Evolutionary conservation across 2,329 filamentous ascomycete species (phyloP), one percentile per base, ranked within the genome.

Genomic region (Ophiostoma ulmi): DNA sequence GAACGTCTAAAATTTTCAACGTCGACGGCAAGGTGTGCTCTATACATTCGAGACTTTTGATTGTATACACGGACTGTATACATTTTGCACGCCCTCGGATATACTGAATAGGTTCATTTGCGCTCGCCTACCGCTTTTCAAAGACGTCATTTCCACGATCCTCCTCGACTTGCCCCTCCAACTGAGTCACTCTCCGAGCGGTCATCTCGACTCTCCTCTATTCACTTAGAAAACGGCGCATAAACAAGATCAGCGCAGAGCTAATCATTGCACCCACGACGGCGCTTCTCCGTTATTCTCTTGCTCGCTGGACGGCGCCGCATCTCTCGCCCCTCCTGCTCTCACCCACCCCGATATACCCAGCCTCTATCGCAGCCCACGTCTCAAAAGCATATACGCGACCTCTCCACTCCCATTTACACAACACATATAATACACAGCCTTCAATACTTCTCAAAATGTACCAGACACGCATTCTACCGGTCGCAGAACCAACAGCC

Each of bases 391-490:
- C 26, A 35, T 35, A 35, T 11, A 20, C 3, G 14, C 58, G 8
- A 36, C 58, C 44, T 67, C 44, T 65, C 36, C 63, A 65, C 58
- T 26, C 26, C 26, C 17, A 17, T 8, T 8, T 66, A 6, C 17
- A 35, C 26, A 35, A 35, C 13, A 63, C 22, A 26, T n/a, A 13
- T 20, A 48, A 17, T 13, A 13, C 38, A 41, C 69, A n/a, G 20
- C 38, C 26, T 17, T 48, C n/a, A 22, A 31, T 14, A 5, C 39
- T 39, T 44, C 26, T 36, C 35, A 22, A 20, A 65, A 76, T 75
- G 74, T 39, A 66, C 22, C 55, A 70, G 48, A 76, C 75, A 2
- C 71, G 70, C 63, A 76, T 75, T 11, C 72, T 76, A 0, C 73
- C 72, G n/a, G 74, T 76, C 26, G 63, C 67, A 8, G 68, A 70